Percentiles rank a stretch among this genome's conserved stretches.
phyloP scores from a whole-genome alignment of 169 alveolate species.

The Cryptosporidium bovis region DNA sequence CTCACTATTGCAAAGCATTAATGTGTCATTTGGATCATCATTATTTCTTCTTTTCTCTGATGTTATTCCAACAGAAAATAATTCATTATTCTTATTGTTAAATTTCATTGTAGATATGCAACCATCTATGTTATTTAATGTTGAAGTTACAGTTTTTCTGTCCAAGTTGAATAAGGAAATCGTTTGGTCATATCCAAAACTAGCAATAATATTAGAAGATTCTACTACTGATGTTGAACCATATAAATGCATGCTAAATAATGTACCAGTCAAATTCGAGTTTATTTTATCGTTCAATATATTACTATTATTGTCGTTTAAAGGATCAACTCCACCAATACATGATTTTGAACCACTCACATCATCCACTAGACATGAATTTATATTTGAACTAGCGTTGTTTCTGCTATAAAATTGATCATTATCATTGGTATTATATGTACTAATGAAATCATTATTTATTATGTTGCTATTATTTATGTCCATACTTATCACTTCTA shows the following conservation, averaged over 20 bases:
- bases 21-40: conserved; percentile 37
- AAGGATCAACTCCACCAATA: no score
- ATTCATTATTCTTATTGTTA: conserved; percentile 17
- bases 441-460: background rate
- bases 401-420: no score
- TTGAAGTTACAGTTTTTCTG: conserved; percentile 8
- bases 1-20: conserved; percentile 6
- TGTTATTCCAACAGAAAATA: conserved; percentile 21
- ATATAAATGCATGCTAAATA: conserved; percentile 1
- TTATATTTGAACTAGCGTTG: background rate
- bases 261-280: conserved; percentile 19
- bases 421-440: no score
- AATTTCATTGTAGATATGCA: conserved; percentile 24
- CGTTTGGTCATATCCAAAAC: conserved; percentile 60
- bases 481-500: conserved; percentile 31
- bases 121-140: conserved; percentile 56
- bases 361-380: background rate
- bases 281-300: background rate
- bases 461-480: background rate
- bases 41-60: conserved; percentile 35
- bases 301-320: background rate
- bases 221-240: conserved; percentile 28
- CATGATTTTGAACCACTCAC: background rate
- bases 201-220: conserved; percentile 39
- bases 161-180: conserved; percentile 12